Evolutionary conservation across 2,329 filamentous ascomycete species (phyloP).

Genomic region (Cladophialophora psammophila): DNA sequence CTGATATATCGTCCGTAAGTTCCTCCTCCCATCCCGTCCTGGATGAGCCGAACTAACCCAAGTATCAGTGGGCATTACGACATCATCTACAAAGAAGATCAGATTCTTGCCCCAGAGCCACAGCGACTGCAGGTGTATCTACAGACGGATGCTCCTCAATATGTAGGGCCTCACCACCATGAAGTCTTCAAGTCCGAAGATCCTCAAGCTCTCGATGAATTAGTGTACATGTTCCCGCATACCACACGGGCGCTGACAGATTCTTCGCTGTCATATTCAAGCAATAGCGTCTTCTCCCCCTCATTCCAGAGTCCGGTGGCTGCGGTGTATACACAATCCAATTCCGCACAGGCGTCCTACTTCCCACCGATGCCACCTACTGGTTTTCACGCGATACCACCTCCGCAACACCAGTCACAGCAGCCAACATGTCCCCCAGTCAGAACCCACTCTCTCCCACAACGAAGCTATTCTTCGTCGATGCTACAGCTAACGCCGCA

Average conservation of each 20-base stretch:
- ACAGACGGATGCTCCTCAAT: constrained; percentile 32
- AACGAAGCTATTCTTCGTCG: constrained; percentile 20
- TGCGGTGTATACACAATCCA: constrained; percentile 6
- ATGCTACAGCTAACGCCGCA: constrained; percentile 24
- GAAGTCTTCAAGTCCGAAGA: constrained; percentile 22
- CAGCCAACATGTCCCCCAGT: constrained; percentile 4
- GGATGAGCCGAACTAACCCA: constrained; percentile 4
- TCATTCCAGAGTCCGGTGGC: not conserved
- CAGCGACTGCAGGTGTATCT: constrained; percentile 36
- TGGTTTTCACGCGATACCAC: constrained; percentile 7
- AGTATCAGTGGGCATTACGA: constrained; percentile 81
- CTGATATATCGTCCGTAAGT: constrained; percentile 72
- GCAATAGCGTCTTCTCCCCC: constrained; percentile 2
- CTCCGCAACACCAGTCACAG: constrained; percentile 5
- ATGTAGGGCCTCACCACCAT: constrained; percentile 16
- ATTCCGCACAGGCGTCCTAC: constrained; percentile 19
- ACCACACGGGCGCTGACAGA: not conserved
- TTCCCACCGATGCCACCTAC: constrained; percentile 18
- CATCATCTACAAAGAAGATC: constrained; percentile 75
- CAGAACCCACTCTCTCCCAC: constrained; percentile 25
- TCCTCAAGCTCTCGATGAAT: constrained; percentile 15
- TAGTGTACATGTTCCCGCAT: constrained; percentile 7
- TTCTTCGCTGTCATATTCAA: constrained; percentile 9
- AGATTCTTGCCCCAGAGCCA: not conserved
- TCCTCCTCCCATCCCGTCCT: not conserved